Conservation (phyloP, 106 monocot genomes). For the Agapanthus africanus region DNA sequence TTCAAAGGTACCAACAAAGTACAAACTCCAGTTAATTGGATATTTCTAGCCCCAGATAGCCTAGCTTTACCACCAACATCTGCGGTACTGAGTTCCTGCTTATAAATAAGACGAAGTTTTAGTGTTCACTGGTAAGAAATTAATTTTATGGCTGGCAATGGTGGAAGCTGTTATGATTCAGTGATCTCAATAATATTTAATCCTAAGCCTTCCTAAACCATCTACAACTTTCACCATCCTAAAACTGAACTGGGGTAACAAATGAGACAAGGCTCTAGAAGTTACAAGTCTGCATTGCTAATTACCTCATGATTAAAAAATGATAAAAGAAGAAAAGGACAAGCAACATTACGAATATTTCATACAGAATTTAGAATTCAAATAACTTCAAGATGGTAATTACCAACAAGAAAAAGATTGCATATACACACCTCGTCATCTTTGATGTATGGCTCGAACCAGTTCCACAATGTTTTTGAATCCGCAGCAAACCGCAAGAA, state of each 20-base stretch:
- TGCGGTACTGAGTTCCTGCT: background rate
- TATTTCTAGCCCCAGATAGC: background rate
- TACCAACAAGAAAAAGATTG: background rate
- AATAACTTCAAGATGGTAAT: background rate
- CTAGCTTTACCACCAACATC: background rate
- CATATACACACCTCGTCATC: constrained; percentile 71
- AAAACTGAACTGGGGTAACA: background rate
- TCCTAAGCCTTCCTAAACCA: background rate
- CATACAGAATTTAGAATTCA: background rate
- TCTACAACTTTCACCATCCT: background rate
- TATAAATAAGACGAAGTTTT: background rate
- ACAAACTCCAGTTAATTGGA: background rate
- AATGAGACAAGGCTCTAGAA: background rate
- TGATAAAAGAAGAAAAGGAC: background rate
- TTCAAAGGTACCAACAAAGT: background rate
- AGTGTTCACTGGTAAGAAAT: background rate
- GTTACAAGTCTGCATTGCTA: background rate
- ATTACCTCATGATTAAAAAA: background rate
- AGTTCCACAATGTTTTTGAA: constrained; percentile 82
- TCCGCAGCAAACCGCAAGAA: constrained; percentile 81
- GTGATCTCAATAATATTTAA: background rate
- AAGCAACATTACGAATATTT: background rate
- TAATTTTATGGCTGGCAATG: background rate
- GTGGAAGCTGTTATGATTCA: background rate
- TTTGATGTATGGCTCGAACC: constrained; percentile 82